A percentile compares a stretch with the other conserved stretches of the same genome.
Conservation (phyloP, 106 monocot genomes). For the Triglochin maritima region DNA sequence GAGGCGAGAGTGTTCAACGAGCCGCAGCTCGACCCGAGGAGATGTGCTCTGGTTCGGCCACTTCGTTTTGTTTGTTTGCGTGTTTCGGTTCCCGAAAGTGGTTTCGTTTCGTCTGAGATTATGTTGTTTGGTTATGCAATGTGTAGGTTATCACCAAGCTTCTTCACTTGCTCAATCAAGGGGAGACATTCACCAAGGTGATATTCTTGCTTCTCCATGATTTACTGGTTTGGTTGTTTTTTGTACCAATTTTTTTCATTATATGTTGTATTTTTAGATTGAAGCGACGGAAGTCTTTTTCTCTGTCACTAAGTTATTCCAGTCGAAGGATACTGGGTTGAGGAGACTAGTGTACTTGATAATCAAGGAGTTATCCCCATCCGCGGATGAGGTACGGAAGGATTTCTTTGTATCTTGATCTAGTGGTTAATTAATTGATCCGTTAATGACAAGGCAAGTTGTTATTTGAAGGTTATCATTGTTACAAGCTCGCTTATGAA, state of each 20-base stretch:
- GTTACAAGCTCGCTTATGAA: conserved; percentile 99
- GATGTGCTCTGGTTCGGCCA: conserved; percentile 71
- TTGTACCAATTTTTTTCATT: no score
- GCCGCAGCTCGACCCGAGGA: conserved; percentile 86
- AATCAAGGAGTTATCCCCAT: conserved; percentile 97
- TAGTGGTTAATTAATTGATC: neutral
- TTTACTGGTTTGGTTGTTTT: no score
- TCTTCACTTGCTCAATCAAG: conserved; percentile 88
- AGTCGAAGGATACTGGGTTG: conserved; percentile 80
- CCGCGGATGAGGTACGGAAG: conserved; percentile 68
- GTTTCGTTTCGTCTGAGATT: no score
- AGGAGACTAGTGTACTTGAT: conserved; percentile 99
- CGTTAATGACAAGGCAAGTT: neutral
- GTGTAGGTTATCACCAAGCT: conserved; percentile 70
- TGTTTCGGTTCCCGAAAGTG: neutral
- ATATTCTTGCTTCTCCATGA: neutral
- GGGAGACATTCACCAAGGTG: conserved; percentile 92
- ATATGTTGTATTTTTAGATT: conserved; percentile 10
- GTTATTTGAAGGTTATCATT: conserved; percentile 65
- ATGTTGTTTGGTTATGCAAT: neutral
- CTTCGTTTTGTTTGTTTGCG: neutral
- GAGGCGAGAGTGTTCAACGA: conserved; percentile 97
- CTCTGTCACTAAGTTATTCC: conserved; percentile 92
- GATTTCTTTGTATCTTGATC: neutral
- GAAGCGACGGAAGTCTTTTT: conserved; percentile 98